phyloP scores from a whole-genome alignment of 2,329 filamentous ascomycete species.

The Claviceps maximensis region DNA sequence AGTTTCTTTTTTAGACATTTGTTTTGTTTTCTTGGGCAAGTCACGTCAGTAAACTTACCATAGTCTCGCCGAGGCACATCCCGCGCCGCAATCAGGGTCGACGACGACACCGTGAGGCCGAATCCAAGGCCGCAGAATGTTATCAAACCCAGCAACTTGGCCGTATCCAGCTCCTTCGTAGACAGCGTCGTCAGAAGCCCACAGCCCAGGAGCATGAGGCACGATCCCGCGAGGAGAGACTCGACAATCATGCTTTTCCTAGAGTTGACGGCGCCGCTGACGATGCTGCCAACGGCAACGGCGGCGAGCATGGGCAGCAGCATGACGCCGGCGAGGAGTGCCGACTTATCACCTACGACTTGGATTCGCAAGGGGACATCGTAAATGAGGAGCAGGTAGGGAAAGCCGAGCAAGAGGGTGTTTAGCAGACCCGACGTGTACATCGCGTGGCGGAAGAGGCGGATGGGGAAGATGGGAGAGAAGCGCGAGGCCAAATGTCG shows the following conservation, averaged over 20 bases:
- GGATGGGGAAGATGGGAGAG: conserved; percentile 32
- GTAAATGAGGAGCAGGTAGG: conserved; percentile 35
- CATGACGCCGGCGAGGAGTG: conserved; percentile 35
- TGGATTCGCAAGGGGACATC: conserved; percentile 36
- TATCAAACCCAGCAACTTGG: conserved; percentile 35
- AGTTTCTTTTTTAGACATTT: background rate
- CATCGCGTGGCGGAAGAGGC: conserved; percentile 32
- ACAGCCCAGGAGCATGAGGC: conserved; percentile 32
- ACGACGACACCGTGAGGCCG: conserved; percentile 32
- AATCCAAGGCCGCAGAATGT: conserved; percentile 40
- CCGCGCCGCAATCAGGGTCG: conserved; percentile 31
- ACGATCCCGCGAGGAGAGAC: conserved; percentile 28
- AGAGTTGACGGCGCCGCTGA: conserved; percentile 29
- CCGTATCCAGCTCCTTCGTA: conserved; percentile 19
- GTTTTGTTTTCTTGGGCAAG: background rate
- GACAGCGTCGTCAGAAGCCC: conserved; percentile 29
- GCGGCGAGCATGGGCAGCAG: conserved; percentile 39
- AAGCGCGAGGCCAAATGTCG: conserved; percentile 15
- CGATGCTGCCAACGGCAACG: conserved; percentile 30
- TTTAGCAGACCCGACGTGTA: conserved; percentile 30
- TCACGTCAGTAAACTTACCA: conserved; percentile 20
- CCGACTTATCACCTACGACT: conserved; percentile 32
- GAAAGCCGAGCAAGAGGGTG: conserved; percentile 36
- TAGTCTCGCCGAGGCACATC: conserved; percentile 32
- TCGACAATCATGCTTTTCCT: conserved; percentile 29